Evolutionary conservation across 2,329 filamentous ascomycete genomes (phyloP), one percentile per base, ranked within the genome.

Genomic region (Emmonsiellopsis sp.): DNA sequence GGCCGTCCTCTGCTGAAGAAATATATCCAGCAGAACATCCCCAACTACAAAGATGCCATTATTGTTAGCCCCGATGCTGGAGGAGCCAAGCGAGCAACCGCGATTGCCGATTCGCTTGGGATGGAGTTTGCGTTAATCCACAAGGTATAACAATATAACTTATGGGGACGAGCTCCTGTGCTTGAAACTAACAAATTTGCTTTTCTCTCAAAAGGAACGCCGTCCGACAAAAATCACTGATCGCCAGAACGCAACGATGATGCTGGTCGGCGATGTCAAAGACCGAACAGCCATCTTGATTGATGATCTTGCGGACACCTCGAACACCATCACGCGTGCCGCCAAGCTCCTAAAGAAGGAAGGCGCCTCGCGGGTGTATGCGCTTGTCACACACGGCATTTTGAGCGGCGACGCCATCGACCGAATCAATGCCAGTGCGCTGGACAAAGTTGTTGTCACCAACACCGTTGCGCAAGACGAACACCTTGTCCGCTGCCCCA

Each of bases 101-200:
- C 89, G 47, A 95, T 98, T 69, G 92, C 93, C 10, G 93, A 98
- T 72, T 85, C 86, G 57, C 80, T 97, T 58, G 88, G 89, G 61
- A 90, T 96, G 78, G 89, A 93, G 55, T 97, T 98, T 74, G 93
- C 93, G 47, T 81, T 98, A 55, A 98, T 98, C 64, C 93, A 98
- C 78, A 98, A 97, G 85, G 89, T 88, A 78, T 69, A 73, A 65
- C 21, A 59, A 32, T 59, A 55, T 69, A 45, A 48, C 11, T 7
- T 45, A 9, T 44, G 21, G 21, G 42, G 11, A n/a, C 3, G 13
- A n/a, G 13, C 10, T 21, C n/a, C 33, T 8, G 31, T 33, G 27
- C 31, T 45, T 13, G 14, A 33, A 32, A 32, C 43, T 45, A 45
- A 45, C 43, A 6, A n/a, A 31, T n/a, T 11, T 32, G 5, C 21